Percentiles rank a stretch among this genome's conserved stretches.
Conservation (phyloP, 176 grass and related monocot species). For the Tillandsia leiboldiana region DNA sequence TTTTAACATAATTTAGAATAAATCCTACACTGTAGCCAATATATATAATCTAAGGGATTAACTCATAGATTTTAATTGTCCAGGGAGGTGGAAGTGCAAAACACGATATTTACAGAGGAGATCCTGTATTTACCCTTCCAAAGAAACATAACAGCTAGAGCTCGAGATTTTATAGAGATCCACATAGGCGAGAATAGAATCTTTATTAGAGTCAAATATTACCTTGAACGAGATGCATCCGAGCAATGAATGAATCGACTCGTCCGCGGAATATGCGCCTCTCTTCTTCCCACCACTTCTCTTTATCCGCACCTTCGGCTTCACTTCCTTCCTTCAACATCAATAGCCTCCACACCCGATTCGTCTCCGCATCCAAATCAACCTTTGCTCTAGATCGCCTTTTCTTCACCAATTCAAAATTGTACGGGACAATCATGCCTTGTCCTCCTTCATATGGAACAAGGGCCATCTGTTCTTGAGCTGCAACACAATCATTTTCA, state of each 20-base stretch:
- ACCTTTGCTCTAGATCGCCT: constrained; percentile 45
- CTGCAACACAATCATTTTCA: constrained; percentile 2
- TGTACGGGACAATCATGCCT: constrained; percentile 52
- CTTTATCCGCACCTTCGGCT: constrained; percentile 44
- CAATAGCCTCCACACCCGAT: constrained; percentile 70
- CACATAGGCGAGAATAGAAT: neutral
- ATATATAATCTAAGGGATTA: too few relatives aligned
- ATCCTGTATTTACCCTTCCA: too few relatives aligned
- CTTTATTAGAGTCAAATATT: constrained; percentile 18
- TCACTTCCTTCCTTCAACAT: constrained; percentile 51
- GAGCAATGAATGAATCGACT: constrained; percentile 79
- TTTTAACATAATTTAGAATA: too few relatives aligned
- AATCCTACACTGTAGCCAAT: too few relatives aligned
- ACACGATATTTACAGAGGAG: too few relatives aligned
- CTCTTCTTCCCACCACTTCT: constrained; percentile 74
- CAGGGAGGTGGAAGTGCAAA: too few relatives aligned
- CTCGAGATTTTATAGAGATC: neutral
- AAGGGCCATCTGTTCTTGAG: constrained; percentile 27
- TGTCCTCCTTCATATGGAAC: constrained; percentile 36
- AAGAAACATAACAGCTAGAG: too few relatives aligned
- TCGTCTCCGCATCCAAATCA: constrained; percentile 59
- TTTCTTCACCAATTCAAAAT: constrained; percentile 40
- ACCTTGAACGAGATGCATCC: constrained; percentile 97
- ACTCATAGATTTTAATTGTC: too few relatives aligned
- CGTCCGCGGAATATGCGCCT: constrained; percentile 64